Evolutionary conservation across 108 stramenopile species (phyloP).

Genomic region (Aurantiochytrium sp.): DNA sequence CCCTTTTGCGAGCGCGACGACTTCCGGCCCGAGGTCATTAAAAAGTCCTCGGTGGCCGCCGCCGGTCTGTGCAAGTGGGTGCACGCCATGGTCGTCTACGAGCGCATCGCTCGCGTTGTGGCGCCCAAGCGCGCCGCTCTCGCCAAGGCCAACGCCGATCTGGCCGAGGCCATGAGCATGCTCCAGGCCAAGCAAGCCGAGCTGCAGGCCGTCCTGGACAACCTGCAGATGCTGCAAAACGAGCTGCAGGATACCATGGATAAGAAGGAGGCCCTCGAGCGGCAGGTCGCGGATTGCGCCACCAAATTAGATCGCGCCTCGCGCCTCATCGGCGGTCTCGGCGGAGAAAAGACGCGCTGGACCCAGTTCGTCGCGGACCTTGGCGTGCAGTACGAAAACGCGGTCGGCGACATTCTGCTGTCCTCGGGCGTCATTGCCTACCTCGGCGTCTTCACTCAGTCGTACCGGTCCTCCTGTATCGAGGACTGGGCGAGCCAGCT

Average conservation of each 20-base stretch:
- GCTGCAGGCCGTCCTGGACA: conserved; percentile 55
- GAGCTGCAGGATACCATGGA: conserved; percentile 37
- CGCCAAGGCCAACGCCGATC: conserved; percentile 52
- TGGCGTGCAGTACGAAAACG: conserved; percentile 36
- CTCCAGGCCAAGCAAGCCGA: conserved; percentile 53
- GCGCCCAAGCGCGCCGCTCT: conserved; percentile 58
- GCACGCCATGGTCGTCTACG: conserved; percentile 64
- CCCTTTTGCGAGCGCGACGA: conserved; percentile 52
- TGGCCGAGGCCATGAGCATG: conserved; percentile 44
- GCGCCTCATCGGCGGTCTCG: conserved; percentile 58
- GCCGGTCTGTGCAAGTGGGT: conserved; percentile 64
- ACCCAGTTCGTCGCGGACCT: conserved; percentile 40
- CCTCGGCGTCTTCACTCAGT: conserved; percentile 59
- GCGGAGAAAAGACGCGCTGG: conserved; percentile 59
- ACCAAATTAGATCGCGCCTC: conserved; percentile 58
- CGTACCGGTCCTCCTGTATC: conserved; percentile 53
- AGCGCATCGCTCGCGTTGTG: conserved; percentile 53
- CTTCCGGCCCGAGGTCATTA: conserved; percentile 54
- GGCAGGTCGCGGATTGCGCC: conserved; percentile 51
- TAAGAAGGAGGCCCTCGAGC: conserved; percentile 33
- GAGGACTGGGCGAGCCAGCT: conserved; percentile 49
- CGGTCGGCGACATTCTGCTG: conserved; percentile 60
- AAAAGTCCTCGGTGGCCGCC: conserved; percentile 56
- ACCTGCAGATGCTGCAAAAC: conserved; percentile 53
- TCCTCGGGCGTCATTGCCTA: conserved; percentile 63